Percentiles rank a stretch among this genome's conserved stretches.
Conservation (phyloP, 148 eudicot species). For the Fagopyrum homotropicum region DNA sequence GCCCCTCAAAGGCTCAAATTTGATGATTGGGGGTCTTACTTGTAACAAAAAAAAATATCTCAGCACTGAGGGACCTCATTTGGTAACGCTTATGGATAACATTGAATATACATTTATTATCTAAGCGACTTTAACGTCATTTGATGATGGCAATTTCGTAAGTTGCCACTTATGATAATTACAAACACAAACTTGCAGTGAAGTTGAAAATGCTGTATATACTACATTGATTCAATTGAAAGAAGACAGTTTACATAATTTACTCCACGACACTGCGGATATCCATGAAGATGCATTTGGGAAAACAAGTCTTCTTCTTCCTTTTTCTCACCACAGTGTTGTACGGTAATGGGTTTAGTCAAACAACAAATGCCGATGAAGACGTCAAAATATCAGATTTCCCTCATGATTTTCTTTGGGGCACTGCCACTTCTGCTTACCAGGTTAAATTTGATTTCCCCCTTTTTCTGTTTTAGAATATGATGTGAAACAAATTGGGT, state of each 20-base stretch:
- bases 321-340: not conserved
- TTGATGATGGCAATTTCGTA: no score
- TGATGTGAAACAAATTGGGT: not conserved
- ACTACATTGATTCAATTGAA: not conserved
- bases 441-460: conserved; percentile 23
- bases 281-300: not conserved
- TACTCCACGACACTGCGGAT: not conserved
- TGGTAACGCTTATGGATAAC: no score
- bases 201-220: no score
- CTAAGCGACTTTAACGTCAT: no score
- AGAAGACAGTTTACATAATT: not conserved
- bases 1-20: no score
- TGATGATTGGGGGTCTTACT: no score
- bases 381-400: conserved; percentile 42
- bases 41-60: no score
- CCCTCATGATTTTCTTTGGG: conserved; percentile 59
- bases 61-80: no score
- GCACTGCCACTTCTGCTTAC: conserved; percentile 62
- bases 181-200: no score
- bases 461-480: not conserved
- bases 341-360: not conserved
- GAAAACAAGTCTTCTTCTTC: not conserved
- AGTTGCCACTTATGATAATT: no score
- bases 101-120: no score
- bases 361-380: conserved; percentile 7